phyloP scores from a whole-genome alignment of 2,329 filamentous ascomycete genomes.

The Aspergillus felis region DNA sequence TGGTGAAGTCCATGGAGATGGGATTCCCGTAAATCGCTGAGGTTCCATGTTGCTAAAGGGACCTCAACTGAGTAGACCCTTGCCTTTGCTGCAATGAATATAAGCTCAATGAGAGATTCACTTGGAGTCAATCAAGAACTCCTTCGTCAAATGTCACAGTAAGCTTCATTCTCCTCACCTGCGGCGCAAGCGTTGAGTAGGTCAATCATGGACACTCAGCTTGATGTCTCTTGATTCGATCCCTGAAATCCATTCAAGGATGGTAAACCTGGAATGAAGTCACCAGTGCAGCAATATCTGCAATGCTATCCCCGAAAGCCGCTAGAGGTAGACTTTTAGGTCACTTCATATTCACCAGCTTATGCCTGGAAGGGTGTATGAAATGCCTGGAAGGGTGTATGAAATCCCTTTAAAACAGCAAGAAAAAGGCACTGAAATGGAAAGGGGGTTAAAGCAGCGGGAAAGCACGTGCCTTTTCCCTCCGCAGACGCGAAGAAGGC shows the following conservation, averaged over 20 bases:
- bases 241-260: neutral
- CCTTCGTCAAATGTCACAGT: neutral
- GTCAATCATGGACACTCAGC: neutral
- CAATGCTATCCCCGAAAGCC: neutral
- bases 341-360: neutral
- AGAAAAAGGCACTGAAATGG: neutral
- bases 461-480: constrained; percentile 8
- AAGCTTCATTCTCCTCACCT: neutral
- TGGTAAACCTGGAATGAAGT: neutral
- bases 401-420: neutral
- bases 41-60: neutral
- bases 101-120: neutral
- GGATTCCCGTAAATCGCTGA: neutral
- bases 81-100: neutral
- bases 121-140: neutral
- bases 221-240: neutral
- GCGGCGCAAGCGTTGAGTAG: neutral
- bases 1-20: neutral
- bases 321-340: too few relatives aligned
- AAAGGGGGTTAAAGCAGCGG: neutral
- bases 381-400: neutral
- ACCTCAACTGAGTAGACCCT: neutral
- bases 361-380: neutral
- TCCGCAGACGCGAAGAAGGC: constrained; percentile 7
- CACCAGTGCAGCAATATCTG: neutral